These are phyloP conservation scores for Aspergillus transmontanensis DNA, from an alignment of 2,329 filamentous ascomycete genomes.

Conservation along the genomic window DNA sequence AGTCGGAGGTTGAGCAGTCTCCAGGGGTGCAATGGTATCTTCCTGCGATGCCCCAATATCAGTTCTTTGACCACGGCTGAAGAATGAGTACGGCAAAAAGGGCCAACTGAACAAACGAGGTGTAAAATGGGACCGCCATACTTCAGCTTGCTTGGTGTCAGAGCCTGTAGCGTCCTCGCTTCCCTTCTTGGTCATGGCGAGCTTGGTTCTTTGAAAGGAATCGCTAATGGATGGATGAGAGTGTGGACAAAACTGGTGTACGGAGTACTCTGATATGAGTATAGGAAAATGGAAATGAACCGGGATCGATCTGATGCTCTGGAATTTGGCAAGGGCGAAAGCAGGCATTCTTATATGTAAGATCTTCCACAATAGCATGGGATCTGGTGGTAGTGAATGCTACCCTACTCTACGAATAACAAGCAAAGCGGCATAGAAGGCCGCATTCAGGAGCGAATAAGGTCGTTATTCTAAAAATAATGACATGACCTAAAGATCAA, in stretches of 20 bases:
- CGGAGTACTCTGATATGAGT: not conserved
- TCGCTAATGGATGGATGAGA: not conserved
- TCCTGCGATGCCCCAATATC: not conserved
- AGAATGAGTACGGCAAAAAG: not conserved
- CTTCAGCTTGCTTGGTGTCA: not conserved
- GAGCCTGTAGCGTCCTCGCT: not conserved
- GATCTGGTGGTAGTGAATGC: not conserved
- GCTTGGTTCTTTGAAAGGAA: not conserved
- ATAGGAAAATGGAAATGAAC: fast-evolving
- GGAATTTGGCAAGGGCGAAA: not conserved
- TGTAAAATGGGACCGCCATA: not conserved
- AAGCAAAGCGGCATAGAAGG: not conserved
- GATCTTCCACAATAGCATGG: not conserved
- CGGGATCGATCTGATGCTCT: not conserved
- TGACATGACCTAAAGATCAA: not conserved
- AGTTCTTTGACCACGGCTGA: not conserved
- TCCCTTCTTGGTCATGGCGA: not conserved
- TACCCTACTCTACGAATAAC: not conserved
- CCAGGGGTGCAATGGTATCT: not conserved
- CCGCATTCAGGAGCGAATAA: not conserved
- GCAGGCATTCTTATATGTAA: not conserved
- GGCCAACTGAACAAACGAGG: not conserved
- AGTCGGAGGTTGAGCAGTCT: not conserved
- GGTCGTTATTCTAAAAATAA: not conserved
- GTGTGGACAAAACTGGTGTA: not conserved